Conservation (phyloP, 78 protist species). For the Guillardia theta region DNA sequence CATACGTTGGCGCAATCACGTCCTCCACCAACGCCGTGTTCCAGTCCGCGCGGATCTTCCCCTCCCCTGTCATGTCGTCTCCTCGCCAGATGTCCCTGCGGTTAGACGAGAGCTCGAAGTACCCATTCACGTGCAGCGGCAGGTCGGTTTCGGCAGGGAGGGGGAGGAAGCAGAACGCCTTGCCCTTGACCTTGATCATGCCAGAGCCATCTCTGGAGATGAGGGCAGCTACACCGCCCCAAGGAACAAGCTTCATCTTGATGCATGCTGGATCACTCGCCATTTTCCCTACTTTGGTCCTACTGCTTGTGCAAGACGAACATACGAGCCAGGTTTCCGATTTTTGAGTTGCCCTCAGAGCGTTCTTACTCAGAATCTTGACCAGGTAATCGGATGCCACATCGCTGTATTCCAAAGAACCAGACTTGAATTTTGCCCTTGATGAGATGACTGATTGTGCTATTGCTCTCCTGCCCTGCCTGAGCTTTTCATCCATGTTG, state of each 20-base stretch:
- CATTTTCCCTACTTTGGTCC: neutral
- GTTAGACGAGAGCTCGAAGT: conserved; percentile 48
- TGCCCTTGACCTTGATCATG: neutral
- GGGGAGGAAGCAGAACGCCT: conserved; percentile 10
- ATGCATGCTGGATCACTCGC: neutral
- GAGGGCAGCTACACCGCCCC: neutral
- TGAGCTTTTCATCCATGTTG: neutral
- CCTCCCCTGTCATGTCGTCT: conserved; percentile 24
- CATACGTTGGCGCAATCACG: conserved; percentile 16
- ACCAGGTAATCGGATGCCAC: neutral
- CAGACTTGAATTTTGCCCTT: neutral
- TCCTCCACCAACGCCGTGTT: conserved; percentile 29
- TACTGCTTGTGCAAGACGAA: neutral
- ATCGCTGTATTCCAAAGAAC: neutral
- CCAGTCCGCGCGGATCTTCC: conserved; percentile 20
- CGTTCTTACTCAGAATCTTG: neutral
- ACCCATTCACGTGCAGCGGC: conserved; percentile 45
- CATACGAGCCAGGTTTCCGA: neutral
- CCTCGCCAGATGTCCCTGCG: conserved; percentile 47
- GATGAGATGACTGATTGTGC: neutral
- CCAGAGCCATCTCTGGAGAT: neutral
- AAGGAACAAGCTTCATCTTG: neutral
- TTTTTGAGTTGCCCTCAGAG: neutral
- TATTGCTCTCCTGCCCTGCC: neutral
- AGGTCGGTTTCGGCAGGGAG: conserved; percentile 15